A percentile compares a stretch with the other conserved stretches of the same genome.
Evolutionary conservation across 352 stramenopile species (phyloP).

Genomic region (Phytophthora hybrid): DNA sequence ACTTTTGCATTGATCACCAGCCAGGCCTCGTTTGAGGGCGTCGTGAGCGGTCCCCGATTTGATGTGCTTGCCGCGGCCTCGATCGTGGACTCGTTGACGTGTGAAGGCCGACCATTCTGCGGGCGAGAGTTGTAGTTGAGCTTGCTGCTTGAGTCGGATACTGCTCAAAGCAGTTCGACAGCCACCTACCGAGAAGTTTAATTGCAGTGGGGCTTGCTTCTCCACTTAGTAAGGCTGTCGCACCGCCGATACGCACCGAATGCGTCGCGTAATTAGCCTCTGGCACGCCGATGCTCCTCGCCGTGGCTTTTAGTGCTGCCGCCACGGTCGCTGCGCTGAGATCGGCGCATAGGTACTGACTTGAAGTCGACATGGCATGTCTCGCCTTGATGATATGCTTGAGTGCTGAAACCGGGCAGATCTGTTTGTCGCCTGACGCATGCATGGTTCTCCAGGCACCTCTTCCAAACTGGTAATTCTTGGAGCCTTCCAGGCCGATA

Average conservation of each 20-base stretch:
- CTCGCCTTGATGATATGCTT: not conserved
- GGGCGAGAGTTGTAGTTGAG: not conserved
- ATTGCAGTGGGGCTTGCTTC: not conserved
- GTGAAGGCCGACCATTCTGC: no score
- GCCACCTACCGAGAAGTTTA: not conserved
- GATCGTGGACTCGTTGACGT: no score
- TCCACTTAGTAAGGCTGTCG: not conserved
- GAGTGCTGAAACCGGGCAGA: conserved; percentile 22
- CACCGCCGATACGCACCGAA: not conserved
- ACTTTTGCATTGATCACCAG: no score
- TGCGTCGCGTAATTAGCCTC: no score
- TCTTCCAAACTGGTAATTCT: conserved; percentile 37
- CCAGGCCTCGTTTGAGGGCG: no score
- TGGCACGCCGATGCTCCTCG: not conserved
- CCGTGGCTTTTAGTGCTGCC: no score
- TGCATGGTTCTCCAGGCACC: conserved; percentile 29
- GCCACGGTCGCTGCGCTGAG: no score
- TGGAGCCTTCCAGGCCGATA: conserved; percentile 23
- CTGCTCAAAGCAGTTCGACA: not conserved
- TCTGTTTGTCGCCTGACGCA: not conserved
- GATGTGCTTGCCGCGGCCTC: no score
- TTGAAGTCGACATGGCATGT: no score
- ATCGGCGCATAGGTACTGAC: no score
- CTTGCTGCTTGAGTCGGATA: not conserved
- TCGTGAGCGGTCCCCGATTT: no score